These are phyloP conservation scores for Trypanosoma theileri DNA, from an alignment of 208 protist genomes.

Conservation along the genomic window DNA sequence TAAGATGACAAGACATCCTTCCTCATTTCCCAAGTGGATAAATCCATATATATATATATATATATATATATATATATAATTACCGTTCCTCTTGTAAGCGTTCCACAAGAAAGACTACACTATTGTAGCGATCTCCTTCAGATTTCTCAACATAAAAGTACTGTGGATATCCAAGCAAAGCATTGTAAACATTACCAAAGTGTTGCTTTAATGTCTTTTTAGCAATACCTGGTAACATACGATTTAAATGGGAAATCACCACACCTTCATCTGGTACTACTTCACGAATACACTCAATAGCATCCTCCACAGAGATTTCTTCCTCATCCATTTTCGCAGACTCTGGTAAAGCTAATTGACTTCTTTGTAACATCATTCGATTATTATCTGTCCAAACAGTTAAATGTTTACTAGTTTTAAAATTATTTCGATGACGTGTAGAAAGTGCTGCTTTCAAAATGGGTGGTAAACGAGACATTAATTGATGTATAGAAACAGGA, in stretches of 20 bases:
- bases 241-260: slow-evolving; percentile 40
- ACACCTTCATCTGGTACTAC: slow-evolving; percentile 62
- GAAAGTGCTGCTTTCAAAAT: slow-evolving; percentile 68
- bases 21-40: background rate
- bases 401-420: slow-evolving; percentile 42
- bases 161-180: slow-evolving; percentile 63
- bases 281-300: slow-evolving; percentile 63
- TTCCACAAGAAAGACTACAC: slow-evolving; percentile 30
- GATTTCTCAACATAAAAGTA: slow-evolving; percentile 56
- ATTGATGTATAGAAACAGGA: slow-evolving; percentile 31
- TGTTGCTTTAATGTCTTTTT: slow-evolving; percentile 46
- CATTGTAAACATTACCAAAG: slow-evolving; percentile 52
- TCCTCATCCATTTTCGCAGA: slow-evolving; percentile 18
- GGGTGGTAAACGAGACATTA: slow-evolving; percentile 56
- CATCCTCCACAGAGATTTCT: slow-evolving; percentile 56
- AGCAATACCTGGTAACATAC: slow-evolving; percentile 45
- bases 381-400: slow-evolving; percentile 39
- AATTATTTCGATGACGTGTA: slow-evolving; percentile 32
- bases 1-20: slow-evolving; percentile 3
- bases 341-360: slow-evolving; percentile 21
- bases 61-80: slow-evolving; percentile 4
- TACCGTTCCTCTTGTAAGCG: slow-evolving; percentile 26
- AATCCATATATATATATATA: background rate
- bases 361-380: slow-evolving; percentile 50
- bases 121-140: slow-evolving; percentile 18